Base-by-base conservation (phyloP, 441 rosid genomes). In the Geranium incanum region DNA sequence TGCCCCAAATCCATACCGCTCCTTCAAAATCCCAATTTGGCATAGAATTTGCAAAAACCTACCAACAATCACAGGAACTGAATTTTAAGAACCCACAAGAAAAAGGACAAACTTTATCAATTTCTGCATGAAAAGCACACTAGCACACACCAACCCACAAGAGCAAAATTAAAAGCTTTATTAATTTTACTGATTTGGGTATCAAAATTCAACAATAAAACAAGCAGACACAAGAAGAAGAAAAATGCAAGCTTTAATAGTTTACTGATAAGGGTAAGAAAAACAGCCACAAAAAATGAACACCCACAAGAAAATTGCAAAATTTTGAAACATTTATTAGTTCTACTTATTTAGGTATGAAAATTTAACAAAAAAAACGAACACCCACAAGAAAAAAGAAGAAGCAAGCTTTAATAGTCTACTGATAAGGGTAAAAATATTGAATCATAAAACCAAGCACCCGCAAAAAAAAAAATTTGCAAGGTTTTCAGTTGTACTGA, bases 1-100 rank as follows among this genome's bases (percentile, higher is more conserved):
- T 70, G 66, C 6, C 66, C 70, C 50, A 69, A 72, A 70, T 72
- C 81, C 91, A 87, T 82, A 45, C 37, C 8, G 37, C 50, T 36
- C 69, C 19, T 73, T 68, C 21, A 16, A 69, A 71, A 52, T 52
- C 18, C 18, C 59, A 3, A 52, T 13, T 52, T 15, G 18, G 7
- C 18, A 52, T 43, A 52, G 7, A 15, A n/a, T 15, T 15, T 52
- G 18, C 59, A 52, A 16, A n/a, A 52, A n/a, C 59, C 18, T 13
- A n/a, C 12, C 18, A 52, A n/a, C 59, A 52, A n/a, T 52, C 59
- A 52, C 59, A 52, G n/a, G 18, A 52, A 52, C 59, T 3, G n/a
- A 13, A 3, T 68, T 64, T n/a, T 68, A 37, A 74, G 57, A 60
- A 45, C 52, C 71, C 71, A 52, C 59, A 28, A 28, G 33, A 52